phyloP scores from a whole-genome alignment of 176 grass and related monocot species.

The Bothriochloa decipiens region DNA sequence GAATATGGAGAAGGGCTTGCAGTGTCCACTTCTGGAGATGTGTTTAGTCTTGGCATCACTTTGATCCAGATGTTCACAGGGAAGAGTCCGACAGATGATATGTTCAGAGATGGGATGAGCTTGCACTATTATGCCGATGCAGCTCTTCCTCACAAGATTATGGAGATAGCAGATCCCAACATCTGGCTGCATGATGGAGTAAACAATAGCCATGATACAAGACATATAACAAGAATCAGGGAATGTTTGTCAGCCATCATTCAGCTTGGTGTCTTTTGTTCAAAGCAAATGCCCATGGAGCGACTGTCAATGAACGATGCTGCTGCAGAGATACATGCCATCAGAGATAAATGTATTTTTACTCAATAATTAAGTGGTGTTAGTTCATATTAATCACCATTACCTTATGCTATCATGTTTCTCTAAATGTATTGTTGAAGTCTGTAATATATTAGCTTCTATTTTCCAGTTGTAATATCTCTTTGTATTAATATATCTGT shows the following conservation, averaged over 20 bases:
- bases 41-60: conserved; percentile 31
- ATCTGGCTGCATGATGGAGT: neutral
- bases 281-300: conserved; percentile 5
- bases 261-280: conserved; percentile 32
- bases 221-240: neutral
- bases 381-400: neutral
- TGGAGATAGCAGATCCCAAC: conserved; percentile 14
- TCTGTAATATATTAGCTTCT: neutral
- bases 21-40: neutral
- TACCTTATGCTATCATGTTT: neutral
- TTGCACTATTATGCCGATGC: neutral
- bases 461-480: neutral
- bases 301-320: neutral
- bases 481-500: no score
- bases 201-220: neutral
- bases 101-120: conserved; percentile 22
- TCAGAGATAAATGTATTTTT: conserved; percentile 26
- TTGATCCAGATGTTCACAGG: conserved; percentile 25
- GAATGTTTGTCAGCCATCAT: conserved; percentile 19
- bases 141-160: neutral
- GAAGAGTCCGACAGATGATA: conserved; percentile 3
- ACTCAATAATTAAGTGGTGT: neutral
- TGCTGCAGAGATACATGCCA: conserved; percentile 34
- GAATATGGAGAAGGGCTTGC: conserved; percentile 29
- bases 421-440: conserved; percentile 21